Evolutionary conservation across 2,329 filamentous ascomycete species (phyloP), one percentile per base, ranked within the genome.

Genomic region (Stachybotrys chlorohalonatus): DNA sequence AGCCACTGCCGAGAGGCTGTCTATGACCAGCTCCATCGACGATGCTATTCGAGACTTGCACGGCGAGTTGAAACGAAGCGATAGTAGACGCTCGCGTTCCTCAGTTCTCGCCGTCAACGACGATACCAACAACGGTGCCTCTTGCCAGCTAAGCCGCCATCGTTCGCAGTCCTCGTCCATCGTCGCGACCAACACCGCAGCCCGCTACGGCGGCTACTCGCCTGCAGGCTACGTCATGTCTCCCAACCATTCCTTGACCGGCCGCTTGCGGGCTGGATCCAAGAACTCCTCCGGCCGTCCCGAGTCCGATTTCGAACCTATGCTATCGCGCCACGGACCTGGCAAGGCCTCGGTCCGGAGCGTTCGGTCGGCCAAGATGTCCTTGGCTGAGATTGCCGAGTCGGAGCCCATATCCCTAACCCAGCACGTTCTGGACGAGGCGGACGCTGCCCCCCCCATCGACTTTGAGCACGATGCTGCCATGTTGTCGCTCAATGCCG

Each of bases 31-130:
- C 58, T 89, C 88, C 58, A 87, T 91, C 64, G 87, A 87, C 63
- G 83, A 88, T 73, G 87, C 89, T 61, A 92, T 91, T 62, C 81
- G 86, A 56, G 83, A 86, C 64, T 76, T 90, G 60, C 84, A 89
- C 69, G 76, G 83, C 57, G 84, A 89, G 69, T 75, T 88, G 65
- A 89, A 89, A 70, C 79, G 83, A 60, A 82, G 77, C 64, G 86
- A 88, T 65, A 89, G 84, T 65, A 78, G 82, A 57, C 78, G 80
- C 55, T 42, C 36, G 36, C 36, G 36, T 42, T 86, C 84, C 2
- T 87, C 84, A 8, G 74, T 84, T 52, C 74, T 82, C 49, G 82
- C 80, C 17, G 74, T 76, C 49, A 13, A 64, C 24, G 59, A 52
- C 60, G 69, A 63, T 64, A 62, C 71, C 59, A 63, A 61, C 55